Evolutionary conservation across 352 stramenopile species (phyloP).

Genomic region (Hyaloperonospora arabidopsidis): DNA sequence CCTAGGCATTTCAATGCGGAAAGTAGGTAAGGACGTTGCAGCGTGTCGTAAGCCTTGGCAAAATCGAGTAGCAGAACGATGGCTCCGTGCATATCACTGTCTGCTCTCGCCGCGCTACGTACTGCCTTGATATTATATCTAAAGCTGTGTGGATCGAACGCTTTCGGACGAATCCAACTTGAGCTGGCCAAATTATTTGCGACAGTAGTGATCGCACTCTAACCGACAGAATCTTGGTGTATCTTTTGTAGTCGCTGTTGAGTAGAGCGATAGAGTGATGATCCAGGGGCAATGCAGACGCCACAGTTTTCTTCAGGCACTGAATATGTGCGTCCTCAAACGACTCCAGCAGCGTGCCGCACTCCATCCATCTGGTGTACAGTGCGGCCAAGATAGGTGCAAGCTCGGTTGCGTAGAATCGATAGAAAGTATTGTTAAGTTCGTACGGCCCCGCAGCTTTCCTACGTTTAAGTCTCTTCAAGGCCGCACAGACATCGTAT

Average conservation of each 20-base stretch:
- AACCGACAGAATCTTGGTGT: too few species aligned
- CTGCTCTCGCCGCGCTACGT: too few species aligned
- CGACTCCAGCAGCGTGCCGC: too few species aligned
- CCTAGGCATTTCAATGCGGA: not conserved
- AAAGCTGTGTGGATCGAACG: not conserved
- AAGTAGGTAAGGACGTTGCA: not conserved
- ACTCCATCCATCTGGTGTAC: too few species aligned
- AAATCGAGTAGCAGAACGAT: not conserved
- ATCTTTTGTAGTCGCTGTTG: too few species aligned
- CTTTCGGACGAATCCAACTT: not conserved
- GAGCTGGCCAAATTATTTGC: not conserved
- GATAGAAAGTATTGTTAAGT: too few species aligned
- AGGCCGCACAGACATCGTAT: not conserved
- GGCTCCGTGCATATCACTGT: not conserved
- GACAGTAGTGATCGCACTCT: not conserved
- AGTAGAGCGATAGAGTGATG: not conserved
- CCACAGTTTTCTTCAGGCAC: not conserved
- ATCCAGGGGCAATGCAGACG: not conserved
- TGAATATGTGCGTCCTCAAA: too few species aligned
- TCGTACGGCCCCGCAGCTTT: too few species aligned
- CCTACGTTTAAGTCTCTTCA: not conserved
- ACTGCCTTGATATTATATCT: not conserved
- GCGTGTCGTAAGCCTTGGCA: not conserved
- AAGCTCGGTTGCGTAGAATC: too few species aligned
- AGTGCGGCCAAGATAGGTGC: too few species aligned